These are phyloP conservation scores for Trametes meyenii DNA, from an alignment of 768 basidiomycete species.

Conservation along the genomic window DNA sequence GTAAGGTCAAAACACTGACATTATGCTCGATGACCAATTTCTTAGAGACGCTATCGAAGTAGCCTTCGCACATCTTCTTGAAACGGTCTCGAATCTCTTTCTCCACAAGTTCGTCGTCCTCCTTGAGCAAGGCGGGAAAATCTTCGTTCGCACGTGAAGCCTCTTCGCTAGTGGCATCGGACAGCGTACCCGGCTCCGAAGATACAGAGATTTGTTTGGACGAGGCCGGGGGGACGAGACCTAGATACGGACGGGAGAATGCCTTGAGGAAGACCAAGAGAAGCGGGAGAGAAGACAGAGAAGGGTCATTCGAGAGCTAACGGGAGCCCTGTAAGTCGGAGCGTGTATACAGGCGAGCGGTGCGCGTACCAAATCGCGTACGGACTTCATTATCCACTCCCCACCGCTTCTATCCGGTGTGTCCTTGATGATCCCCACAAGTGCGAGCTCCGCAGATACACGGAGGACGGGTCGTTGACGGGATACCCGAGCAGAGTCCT, in stretches of 20 bases:
- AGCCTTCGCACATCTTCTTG: slow-evolving; percentile 90
- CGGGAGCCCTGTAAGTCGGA: not conserved
- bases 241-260: slow-evolving; percentile 87
- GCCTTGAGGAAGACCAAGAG: slow-evolving; percentile 91
- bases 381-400: slow-evolving; percentile 86
- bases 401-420: slow-evolving; percentile 70
- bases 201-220: slow-evolving; percentile 61
- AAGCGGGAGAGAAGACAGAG: slow-evolving; percentile 84
- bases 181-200: slow-evolving; percentile 59
- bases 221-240: slow-evolving; percentile 56
- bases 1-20: slow-evolving; percentile 44
- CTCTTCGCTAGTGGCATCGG: slow-evolving; percentile 38
- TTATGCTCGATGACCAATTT: slow-evolving; percentile 91
- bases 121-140: slow-evolving; percentile 47
- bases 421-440: slow-evolving; percentile 83
- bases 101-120: slow-evolving; percentile 79
- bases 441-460: slow-evolving; percentile 86
- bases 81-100: slow-evolving; percentile 86
- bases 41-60: slow-evolving; percentile 90
- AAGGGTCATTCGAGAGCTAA: slow-evolving; percentile 87
- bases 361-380: slow-evolving; percentile 79
- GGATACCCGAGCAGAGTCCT: slow-evolving; percentile 75
- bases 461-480: slow-evolving; percentile 86
- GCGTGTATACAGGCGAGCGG: slow-evolving; percentile 8
- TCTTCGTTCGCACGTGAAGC: slow-evolving; percentile 33